Evolutionary conservation across 176 grass and related monocot species (phyloP).

Genomic region (Areca catechu): DNA sequence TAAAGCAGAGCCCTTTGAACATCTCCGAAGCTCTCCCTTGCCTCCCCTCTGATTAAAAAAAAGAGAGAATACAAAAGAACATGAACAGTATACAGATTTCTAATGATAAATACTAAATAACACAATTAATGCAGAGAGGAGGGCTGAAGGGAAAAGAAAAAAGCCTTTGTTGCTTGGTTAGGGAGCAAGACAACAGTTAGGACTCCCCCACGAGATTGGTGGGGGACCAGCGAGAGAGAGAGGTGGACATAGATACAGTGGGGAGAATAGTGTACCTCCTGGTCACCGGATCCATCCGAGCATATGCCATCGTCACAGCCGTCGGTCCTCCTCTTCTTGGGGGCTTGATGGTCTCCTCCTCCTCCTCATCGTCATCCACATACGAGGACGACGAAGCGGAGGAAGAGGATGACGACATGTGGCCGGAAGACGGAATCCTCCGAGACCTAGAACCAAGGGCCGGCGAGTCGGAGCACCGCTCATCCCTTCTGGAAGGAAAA

Average conservation of each 20-base stretch:
- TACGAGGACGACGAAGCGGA: constrained; percentile 29
- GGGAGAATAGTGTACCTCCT: constrained; percentile 31
- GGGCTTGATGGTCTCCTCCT: constrained; percentile 69
- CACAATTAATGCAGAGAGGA: no score
- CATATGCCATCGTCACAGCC: constrained; percentile 12
- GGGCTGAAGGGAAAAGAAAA: no score
- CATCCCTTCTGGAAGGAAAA: constrained; percentile 1
- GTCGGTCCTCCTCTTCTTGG: constrained; percentile 85
- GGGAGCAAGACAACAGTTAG: no score
- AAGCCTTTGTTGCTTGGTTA: no score
- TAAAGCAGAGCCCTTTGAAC: neutral
- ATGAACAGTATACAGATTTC: no score
- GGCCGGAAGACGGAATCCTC: neutral
- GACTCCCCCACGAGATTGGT: no score
- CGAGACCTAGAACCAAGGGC: constrained; percentile 1
- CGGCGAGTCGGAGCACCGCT: neutral
- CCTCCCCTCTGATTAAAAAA: neutral
- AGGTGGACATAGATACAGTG: neutral
- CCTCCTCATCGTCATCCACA: constrained; percentile 29
- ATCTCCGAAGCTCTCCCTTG: neutral
- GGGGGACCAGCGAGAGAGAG: neutral
- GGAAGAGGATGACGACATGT: constrained; percentile 1
- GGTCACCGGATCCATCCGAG: constrained; percentile 7
- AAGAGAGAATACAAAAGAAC: neutral
- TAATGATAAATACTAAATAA: no score